These are phyloP conservation scores for Malassezia sp. DNA, from an alignment of 1,284 basidiomycete species.

Conservation along the genomic window DNA sequence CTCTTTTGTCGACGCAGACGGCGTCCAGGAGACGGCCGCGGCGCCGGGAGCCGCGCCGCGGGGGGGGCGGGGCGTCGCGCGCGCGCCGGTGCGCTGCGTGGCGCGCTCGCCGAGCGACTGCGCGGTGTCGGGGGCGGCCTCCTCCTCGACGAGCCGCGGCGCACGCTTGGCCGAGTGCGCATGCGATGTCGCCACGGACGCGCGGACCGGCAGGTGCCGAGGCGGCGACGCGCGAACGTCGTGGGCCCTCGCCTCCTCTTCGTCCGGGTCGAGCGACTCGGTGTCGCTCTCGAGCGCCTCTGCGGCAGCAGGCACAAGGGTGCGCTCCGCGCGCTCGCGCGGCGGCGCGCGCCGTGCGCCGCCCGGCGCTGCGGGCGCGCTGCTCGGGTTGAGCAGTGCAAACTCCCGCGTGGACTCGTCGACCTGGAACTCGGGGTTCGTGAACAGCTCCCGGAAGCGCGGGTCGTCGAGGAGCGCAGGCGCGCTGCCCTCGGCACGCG, in stretches of 20 bases:
- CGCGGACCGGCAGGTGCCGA: conserved; percentile 46
- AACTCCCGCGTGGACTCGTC: conserved; percentile 79
- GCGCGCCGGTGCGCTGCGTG: conserved; percentile 46
- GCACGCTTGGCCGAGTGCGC: neutral
- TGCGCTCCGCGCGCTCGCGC: conserved; percentile 38
- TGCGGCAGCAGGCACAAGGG: conserved; percentile 67
- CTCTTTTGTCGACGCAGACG: conserved; percentile 10
- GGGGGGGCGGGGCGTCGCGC: no score
- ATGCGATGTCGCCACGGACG: neutral
- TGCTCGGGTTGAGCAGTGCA: conserved; percentile 78
- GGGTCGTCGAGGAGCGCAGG: conserved; percentile 68
- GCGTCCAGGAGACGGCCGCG: conserved; percentile 28
- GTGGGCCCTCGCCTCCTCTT: conserved; percentile 21
- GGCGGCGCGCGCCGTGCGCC: conserved; percentile 3
- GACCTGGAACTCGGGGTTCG: conserved; percentile 85
- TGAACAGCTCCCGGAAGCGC: conserved; percentile 82
- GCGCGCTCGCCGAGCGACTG: conserved; percentile 35
- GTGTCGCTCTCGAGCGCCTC: conserved; percentile 76
- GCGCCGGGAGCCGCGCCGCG: conserved; percentile 42
- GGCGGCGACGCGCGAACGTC: conserved; percentile 3
- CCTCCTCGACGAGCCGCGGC: neutral
- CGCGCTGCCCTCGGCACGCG: conserved; percentile 47
- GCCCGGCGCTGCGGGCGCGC: conserved; percentile 43
- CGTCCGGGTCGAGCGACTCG: conserved; percentile 52
- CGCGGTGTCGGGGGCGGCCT: conserved; percentile 14